Percentiles rank a stretch among this genome's conserved stretches.
Evolutionary conservation across 441 rosid genomes (phyloP).

Genomic region (Lepidium campestre): DNA sequence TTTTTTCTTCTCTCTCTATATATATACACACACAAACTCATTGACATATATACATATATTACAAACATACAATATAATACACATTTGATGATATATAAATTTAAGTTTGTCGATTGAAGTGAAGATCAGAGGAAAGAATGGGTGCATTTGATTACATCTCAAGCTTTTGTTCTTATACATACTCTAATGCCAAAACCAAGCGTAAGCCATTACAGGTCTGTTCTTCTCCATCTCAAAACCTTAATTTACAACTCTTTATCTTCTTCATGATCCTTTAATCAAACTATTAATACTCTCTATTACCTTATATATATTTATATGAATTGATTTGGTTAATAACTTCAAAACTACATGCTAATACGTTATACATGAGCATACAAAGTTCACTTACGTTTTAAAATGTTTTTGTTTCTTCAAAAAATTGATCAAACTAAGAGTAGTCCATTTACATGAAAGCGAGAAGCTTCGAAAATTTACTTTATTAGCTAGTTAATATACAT

Average conservation of each 20-base stretch:
- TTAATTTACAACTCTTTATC: background rate
- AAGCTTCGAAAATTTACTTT: background rate
- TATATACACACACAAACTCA: background rate
- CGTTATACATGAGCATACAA: background rate
- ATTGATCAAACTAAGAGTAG: background rate
- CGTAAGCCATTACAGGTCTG: constrained; percentile 86
- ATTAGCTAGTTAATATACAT: too few species aligned
- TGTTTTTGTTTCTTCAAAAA: background rate
- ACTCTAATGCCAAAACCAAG: constrained; percentile 51
- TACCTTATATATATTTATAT: background rate
- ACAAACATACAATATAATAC: background rate
- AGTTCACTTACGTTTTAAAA: background rate
- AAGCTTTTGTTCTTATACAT: constrained; percentile 63
- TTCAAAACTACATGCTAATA: background rate
- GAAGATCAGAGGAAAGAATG: constrained; percentile 34
- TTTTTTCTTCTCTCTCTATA: constrained; percentile 23
- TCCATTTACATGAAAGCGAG: background rate
- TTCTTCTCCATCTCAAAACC: background rate
- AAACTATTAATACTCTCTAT: background rate
- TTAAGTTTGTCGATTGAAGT: constrained; percentile 10
- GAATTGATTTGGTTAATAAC: background rate
- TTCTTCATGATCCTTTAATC: background rate
- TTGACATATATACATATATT: background rate
- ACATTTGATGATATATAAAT: constrained; percentile 8
- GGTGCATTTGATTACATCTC: constrained; percentile 84